These are phyloP conservation scores for Kurtzmaniella fragi DNA, from an alignment of 805 yeast genomes.

Conservation along the genomic window DNA sequence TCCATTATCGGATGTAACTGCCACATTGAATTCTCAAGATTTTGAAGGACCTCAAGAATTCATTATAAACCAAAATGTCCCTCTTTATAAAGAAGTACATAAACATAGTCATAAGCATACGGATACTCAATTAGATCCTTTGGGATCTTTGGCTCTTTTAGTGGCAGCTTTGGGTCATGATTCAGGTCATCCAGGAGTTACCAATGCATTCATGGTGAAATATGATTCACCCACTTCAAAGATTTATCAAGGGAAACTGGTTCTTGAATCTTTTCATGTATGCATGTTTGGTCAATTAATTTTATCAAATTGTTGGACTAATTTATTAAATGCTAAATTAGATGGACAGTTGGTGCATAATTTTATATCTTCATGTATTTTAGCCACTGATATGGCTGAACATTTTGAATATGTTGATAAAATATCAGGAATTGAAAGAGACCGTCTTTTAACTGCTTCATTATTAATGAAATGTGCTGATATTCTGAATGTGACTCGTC, in stretches of 20 bases:
- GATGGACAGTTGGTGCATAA: slow-evolving; percentile 17
- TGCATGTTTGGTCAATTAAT: slow-evolving; percentile 49
- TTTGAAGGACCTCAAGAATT: neutral
- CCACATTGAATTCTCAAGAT: neutral
- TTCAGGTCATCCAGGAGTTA: slow-evolving; percentile 95
- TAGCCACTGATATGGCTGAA: slow-evolving; percentile 85
- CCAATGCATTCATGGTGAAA: slow-evolving; percentile 63
- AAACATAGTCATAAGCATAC: neutral
- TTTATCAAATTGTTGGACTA: slow-evolving; percentile 33
- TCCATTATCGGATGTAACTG: slow-evolving; percentile 25
- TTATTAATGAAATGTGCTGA: slow-evolving; percentile 91
- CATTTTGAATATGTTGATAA: slow-evolving; percentile 68
- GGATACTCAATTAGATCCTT: slow-evolving; percentile 24
- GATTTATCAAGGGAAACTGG: slow-evolving; percentile 59
- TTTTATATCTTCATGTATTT: slow-evolving; percentile 31
- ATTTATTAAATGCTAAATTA: slow-evolving; percentile 16
- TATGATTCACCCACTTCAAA: slow-evolving; percentile 59
- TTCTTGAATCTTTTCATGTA: slow-evolving; percentile 79
- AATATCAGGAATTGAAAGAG: slow-evolving; percentile 30
- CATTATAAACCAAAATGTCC: neutral
- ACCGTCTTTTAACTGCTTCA: slow-evolving; percentile 48
- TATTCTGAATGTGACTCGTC: slow-evolving; percentile 87
- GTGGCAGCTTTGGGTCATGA: slow-evolving; percentile 93
- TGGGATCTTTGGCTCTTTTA: slow-evolving; percentile 55
- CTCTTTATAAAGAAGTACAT: too few species aligned